Conservation (phyloP, 1,284 basidiomycete species). For the Rhodotorula sp. region DNA sequence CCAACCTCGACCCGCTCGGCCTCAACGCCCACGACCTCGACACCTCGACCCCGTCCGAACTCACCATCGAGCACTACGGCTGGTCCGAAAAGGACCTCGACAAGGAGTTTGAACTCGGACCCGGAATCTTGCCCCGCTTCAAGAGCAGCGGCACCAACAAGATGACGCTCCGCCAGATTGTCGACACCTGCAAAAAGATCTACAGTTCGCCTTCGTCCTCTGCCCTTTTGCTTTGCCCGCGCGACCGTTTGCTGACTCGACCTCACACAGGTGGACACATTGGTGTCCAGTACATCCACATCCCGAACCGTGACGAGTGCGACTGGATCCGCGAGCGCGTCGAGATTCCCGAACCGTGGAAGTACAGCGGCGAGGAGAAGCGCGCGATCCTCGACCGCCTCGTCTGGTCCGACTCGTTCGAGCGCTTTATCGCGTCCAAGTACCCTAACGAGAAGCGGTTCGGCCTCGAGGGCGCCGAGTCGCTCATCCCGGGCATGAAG, state of each 20-base stretch:
- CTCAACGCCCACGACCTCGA: constrained; percentile 85
- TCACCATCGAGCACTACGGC: constrained; percentile 88
- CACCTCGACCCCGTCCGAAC: constrained; percentile 72
- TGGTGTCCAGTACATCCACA: constrained; percentile 97
- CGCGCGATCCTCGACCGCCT: constrained; percentile 97
- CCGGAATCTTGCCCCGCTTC: constrained; percentile 95
- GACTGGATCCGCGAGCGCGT: constrained; percentile 98
- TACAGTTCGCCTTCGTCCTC: constrained; percentile 67
- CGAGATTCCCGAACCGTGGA: constrained; percentile 96
- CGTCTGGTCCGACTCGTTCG: constrained; percentile 99
- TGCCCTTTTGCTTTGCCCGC: not conserved
- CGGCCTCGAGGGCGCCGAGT: constrained; percentile 97
- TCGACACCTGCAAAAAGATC: constrained; percentile 85
- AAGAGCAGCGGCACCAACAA: constrained; percentile 76
- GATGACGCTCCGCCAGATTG: constrained; percentile 88
- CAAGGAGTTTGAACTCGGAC: constrained; percentile 90
- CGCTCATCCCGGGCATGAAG: constrained; percentile 98
- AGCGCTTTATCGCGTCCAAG: constrained; percentile 97
- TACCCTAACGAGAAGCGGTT: constrained; percentile 99
- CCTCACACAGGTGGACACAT: constrained; percentile 85
- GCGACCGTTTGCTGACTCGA: not conserved
- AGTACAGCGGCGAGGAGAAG: constrained; percentile 97
- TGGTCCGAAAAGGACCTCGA: constrained; percentile 91
- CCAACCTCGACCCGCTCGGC: constrained; percentile 90
- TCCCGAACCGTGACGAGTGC: constrained; percentile 96